These are phyloP conservation scores for Bjerkandera adusta DNA, from an alignment of 1,284 basidiomycete species.

Conservation along the genomic window DNA sequence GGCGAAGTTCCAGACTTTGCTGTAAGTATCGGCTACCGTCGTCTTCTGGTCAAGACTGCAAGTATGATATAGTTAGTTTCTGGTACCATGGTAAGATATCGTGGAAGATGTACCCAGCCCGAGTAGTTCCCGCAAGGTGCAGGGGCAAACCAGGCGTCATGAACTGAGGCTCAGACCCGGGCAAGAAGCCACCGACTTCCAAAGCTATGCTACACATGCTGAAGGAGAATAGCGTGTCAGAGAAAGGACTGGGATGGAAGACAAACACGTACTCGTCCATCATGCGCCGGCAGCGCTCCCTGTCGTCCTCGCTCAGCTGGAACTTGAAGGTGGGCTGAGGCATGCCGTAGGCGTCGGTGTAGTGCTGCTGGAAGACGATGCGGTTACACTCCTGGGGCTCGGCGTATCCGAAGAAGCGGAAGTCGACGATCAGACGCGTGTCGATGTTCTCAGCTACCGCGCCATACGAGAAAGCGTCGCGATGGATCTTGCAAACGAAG, in stretches of 20 bases:
- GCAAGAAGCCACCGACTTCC: conserved; percentile 23
- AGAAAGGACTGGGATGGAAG: background rate
- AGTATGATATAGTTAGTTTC: background rate
- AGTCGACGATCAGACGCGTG: conserved; percentile 24
- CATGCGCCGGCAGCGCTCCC: conserved; percentile 19
- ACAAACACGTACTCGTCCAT: conserved; percentile 24
- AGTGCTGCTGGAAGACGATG: conserved; percentile 23
- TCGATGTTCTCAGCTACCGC: conserved; percentile 25
- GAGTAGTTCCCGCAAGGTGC: conserved; percentile 22
- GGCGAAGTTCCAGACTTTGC: conserved; percentile 22
- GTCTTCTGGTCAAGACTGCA: conserved; percentile 13
- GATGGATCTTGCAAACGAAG: conserved; percentile 26
- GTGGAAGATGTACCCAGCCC: conserved; percentile 14
- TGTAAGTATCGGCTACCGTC: conserved; percentile 22
- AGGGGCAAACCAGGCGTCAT: conserved; percentile 26
- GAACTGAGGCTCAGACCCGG: conserved; percentile 26
- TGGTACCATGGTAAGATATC: background rate
- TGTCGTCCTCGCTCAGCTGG: conserved; percentile 15
- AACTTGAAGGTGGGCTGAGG: conserved; percentile 34
- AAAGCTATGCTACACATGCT: conserved; percentile 23
- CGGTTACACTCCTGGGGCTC: conserved; percentile 24
- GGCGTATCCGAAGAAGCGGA: conserved; percentile 29
- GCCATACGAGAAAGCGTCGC: conserved; percentile 32
- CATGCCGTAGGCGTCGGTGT: conserved; percentile 33
- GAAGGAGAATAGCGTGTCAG: background rate